phyloP scores from a whole-genome alignment of 179 eudicot species.

The Heliamphora pulchella region DNA sequence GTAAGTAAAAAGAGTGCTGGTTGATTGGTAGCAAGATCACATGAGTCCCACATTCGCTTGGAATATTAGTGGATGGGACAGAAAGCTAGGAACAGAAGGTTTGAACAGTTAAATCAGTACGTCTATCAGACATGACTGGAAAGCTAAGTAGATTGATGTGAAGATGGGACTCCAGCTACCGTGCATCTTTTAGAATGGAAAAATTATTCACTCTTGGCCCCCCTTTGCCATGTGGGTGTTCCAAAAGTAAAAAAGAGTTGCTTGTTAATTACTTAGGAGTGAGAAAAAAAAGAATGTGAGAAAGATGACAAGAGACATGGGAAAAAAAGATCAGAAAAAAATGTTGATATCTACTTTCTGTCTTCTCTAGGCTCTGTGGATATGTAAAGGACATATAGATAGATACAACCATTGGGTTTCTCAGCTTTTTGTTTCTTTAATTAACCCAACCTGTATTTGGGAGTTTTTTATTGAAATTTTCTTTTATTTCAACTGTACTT shows the following conservation, averaged over 20 bases:
- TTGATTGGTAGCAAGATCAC: slow-evolving; percentile 20
- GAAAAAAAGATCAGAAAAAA: background rate
- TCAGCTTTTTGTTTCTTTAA: slow-evolving; percentile 21
- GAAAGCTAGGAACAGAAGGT: slow-evolving; percentile 50
- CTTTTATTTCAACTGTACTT: slow-evolving; percentile 12
- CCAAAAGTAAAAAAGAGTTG: slow-evolving; percentile 4
- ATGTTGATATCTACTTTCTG: background rate
- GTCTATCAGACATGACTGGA: slow-evolving; percentile 34
- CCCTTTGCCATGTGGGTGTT: slow-evolving; percentile 14
- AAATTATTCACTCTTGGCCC: slow-evolving; percentile 16
- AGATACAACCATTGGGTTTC: slow-evolving; percentile 14
- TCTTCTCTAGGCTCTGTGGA: background rate
- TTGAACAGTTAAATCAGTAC: slow-evolving; percentile 36
- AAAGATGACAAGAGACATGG: background rate
- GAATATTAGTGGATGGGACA: slow-evolving; percentile 45
- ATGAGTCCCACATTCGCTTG: slow-evolving; percentile 24
- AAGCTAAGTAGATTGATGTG: slow-evolving; percentile 14
- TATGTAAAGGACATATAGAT: background rate
- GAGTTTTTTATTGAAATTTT: background rate
- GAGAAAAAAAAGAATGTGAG: background rate
- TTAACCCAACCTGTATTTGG: background rate
- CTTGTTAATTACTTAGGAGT: background rate
- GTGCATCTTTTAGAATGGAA: slow-evolving; percentile 18
- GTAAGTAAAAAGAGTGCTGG: slow-evolving; percentile 12
- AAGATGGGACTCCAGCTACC: slow-evolving; percentile 19